A percentile compares a stretch with the other conserved stretches of the same genome.
These are phyloP conservation scores for Yamadazyma kitorensis DNA, from an alignment of 805 yeast species.

Conservation along the genomic window DNA sequence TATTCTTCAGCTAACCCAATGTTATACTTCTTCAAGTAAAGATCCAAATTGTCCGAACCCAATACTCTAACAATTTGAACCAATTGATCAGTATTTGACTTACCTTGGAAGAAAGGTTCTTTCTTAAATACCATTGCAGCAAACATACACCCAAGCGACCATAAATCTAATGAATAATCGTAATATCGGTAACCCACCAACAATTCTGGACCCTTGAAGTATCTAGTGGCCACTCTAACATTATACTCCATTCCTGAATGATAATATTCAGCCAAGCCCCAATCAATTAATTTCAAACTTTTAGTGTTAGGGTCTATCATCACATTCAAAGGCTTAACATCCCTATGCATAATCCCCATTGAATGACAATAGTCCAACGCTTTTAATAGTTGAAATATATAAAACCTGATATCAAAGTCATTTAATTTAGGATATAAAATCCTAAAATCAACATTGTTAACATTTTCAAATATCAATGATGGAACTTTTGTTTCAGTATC, in stretches of 20 bases:
- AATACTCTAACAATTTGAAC: conserved; percentile 85
- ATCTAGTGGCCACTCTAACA: conserved; percentile 90
- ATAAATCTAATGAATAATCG: conserved; percentile 86
- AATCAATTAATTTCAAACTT: conserved; percentile 79
- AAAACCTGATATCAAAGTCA: conserved; percentile 73
- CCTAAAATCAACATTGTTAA: conserved; percentile 80
- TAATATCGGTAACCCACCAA: conserved; percentile 82
- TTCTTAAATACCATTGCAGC: conserved; percentile 87
- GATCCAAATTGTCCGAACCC: conserved; percentile 77
- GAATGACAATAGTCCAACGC: conserved; percentile 91
- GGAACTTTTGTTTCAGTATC: conserved; percentile 82
- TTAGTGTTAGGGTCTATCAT: conserved; percentile 83
- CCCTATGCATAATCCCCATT: conserved; percentile 94
- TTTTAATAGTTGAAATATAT: conserved; percentile 74
- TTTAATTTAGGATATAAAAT: conserved; percentile 76
- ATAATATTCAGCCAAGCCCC: conserved; percentile 95
- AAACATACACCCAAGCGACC: conserved; percentile 93
- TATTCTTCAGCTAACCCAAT: conserved; percentile 71
- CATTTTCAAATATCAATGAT: conserved; percentile 81
- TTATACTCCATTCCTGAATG: conserved; percentile 87
- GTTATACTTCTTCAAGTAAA: conserved; percentile 69
- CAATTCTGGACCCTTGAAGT: conserved; percentile 91
- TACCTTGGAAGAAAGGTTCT: conserved; percentile 92
- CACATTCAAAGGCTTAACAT: conserved; percentile 92
- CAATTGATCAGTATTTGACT: conserved; percentile 85